Base-by-base conservation (phyloP, 352 stramenopile genomes). In the Stephanocyclus meneghinianus region DNA sequence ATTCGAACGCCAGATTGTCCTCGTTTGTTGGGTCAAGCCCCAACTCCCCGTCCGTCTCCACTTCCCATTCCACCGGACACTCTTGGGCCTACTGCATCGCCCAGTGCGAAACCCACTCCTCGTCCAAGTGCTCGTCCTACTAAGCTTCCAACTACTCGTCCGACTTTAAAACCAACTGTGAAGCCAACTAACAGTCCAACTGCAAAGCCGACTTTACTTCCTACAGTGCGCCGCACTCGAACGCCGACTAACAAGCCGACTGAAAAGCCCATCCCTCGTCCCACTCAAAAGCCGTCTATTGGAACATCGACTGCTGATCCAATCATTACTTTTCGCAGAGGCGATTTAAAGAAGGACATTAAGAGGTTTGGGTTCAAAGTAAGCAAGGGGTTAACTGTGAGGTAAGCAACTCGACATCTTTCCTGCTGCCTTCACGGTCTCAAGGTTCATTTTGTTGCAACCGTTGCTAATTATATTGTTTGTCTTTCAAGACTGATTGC, bases 401-500 rank as follows among this genome's bases (percentile, higher is more conserved):
- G 21, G 15, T 44, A 63, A 26, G 18, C 7, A 21, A 11, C 16
- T 21, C 18, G 5, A 44, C 6, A 5, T 21, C 18, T 37, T 26
- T 61, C 30, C 2, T 0, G 29, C 29, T 63, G 29, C 35, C 9
- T 40, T 63, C 16, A 40, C 21, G 21, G 21, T 26, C 21, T 26
- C 21, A 26, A 26, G 21, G 21, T 26, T 26, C 35, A 11, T 63
- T 18, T 61, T 15, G 13, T 61, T 63, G 29, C 21, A 18, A 44
- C 8, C 21, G 8, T 32, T 9, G 37, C 35, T 40, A 18, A 35
- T 26, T 8, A 26, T 53, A 53, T 11, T 15, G 4, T 53, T 53
- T 16, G 5, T 21, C 45, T 53, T 53, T 53, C 45, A 53, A 53
- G 56, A 32, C 9, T 78, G n/a, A 26, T 72, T 13, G 60, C 71